These are phyloP conservation scores for Triticum monococcum DNA, from an alignment of 176 grass and related monocot genomes.

Conservation along the genomic window DNA sequence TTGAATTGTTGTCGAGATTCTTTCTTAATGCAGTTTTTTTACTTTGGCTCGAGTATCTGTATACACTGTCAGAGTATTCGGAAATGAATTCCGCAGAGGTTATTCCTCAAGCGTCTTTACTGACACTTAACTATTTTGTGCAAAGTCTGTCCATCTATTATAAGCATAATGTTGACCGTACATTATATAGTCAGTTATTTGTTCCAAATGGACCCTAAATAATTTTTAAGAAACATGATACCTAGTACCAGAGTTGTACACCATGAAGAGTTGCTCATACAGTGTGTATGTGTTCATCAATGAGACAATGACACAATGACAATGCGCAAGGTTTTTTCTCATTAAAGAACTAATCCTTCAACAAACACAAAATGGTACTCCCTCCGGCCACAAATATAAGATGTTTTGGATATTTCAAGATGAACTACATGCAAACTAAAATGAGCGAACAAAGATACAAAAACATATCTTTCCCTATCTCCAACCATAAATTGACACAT, in stretches of 20 bases:
- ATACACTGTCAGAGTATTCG: conserved; percentile 3
- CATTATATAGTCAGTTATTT: neutral
- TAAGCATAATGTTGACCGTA: neutral
- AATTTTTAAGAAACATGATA: neutral
- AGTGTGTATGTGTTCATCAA: neutral
- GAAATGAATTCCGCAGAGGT: neutral
- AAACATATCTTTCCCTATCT: too few relatives aligned
- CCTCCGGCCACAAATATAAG: too few relatives aligned
- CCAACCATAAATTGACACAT: too few relatives aligned
- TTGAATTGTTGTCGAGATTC: neutral
- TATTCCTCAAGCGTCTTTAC: neutral
- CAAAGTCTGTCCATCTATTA: neutral
- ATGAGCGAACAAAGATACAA: too few relatives aligned
- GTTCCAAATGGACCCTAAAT: neutral
- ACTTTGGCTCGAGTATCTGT: conserved; percentile 15
- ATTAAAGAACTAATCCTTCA: neutral
- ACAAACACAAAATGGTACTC: neutral
- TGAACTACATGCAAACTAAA: too few relatives aligned
- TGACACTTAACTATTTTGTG: neutral
- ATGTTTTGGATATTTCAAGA: too few relatives aligned
- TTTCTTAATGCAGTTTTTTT: neutral
- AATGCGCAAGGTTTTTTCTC: neutral
- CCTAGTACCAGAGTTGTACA: neutral
- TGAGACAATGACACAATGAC: neutral
- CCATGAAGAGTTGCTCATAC: neutral